A percentile compares a stretch with the other conserved stretches of the same genome.
These are phyloP conservation scores for Graphilbum sp. DNA, from an alignment of 2,329 filamentous ascomycete genomes.

Conservation along the genomic window DNA sequence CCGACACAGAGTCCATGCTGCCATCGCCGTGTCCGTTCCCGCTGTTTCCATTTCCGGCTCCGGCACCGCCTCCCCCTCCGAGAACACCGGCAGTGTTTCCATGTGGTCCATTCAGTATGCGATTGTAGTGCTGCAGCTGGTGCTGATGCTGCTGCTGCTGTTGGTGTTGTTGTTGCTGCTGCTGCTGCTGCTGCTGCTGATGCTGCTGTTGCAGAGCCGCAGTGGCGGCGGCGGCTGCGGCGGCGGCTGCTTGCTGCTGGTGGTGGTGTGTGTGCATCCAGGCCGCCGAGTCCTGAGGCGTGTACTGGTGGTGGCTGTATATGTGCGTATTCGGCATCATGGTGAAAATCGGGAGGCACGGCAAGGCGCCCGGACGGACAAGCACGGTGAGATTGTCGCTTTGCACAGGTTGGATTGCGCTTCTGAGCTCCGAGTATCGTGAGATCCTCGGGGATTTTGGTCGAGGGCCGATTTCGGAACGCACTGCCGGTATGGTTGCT, in stretches of 20 bases:
- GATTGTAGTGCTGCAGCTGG: conserved; percentile 52
- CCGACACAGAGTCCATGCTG: conserved; percentile 50
- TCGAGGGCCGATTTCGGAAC: too few species aligned
- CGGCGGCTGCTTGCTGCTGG: conserved; percentile 24
- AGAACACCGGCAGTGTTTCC: conserved; percentile 29
- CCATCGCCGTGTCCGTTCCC: conserved; percentile 33
- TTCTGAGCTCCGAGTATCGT: too few species aligned
- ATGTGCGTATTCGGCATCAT: conserved; percentile 50
- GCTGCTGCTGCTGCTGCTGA: conserved; percentile 52
- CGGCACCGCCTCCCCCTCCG: conserved; percentile 29
- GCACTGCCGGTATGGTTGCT: too few species aligned
- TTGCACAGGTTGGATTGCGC: too few species aligned
- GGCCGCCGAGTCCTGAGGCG: conserved; percentile 44
- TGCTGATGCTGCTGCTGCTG: conserved; percentile 42
- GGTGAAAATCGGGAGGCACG: neutral
- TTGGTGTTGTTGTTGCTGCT: conserved; percentile 38
- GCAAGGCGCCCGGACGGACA: neutral
- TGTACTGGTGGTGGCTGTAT: conserved; percentile 53
- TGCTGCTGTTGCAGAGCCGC: conserved; percentile 29
- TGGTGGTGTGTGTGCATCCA: conserved; percentile 56
- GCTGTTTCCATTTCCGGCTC: conserved; percentile 24
- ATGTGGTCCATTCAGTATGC: conserved; percentile 33
- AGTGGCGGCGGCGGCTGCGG: conserved; percentile 35
- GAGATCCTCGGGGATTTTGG: too few species aligned
- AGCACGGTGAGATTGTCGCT: too few species aligned